phyloP scores from a whole-genome alignment of 257 asterid genomes.

The Solanum pennellii region DNA sequence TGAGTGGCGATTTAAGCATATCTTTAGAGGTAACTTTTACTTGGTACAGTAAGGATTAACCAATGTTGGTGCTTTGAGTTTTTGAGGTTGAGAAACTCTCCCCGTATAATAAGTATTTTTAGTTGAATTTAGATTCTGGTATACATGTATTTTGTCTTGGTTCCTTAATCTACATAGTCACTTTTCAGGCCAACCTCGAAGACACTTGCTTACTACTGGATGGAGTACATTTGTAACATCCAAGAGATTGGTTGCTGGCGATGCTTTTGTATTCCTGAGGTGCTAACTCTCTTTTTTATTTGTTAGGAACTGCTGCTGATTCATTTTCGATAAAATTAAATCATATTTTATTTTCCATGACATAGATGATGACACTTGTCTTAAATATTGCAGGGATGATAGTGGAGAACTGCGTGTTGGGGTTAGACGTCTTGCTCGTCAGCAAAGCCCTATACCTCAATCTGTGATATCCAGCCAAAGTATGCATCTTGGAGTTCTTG shows the following conservation, averaged over 20 bases:
- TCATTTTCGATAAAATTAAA: not conserved
- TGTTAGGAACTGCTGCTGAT: not conserved
- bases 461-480: conserved; percentile 83
- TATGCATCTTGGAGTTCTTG: conserved; percentile 91
- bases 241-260: conserved; percentile 63
- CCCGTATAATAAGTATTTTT: not conserved
- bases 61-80: not conserved
- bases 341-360: not conserved
- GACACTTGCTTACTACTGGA: conserved; percentile 75
- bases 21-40: conserved; percentile 52
- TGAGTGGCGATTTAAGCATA: conserved; percentile 92
- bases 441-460: conserved; percentile 53
- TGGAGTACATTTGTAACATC: conserved; percentile 84
- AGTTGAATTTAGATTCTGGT: not conserved
- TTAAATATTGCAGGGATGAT: conserved; percentile 30
- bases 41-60: not conserved
- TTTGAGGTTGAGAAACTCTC: not conserved
- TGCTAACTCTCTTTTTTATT: not conserved
- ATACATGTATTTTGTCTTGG: not conserved
- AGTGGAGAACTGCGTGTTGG: conserved; percentile 72
- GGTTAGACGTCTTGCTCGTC: conserved; percentile 58
- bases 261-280: conserved; percentile 72
- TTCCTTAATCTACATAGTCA: not conserved
- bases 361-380: not conserved
- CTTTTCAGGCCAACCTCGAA: conserved; percentile 68